Evolutionary conservation across 139 green algal genomes (phyloP), one percentile per base, ranked within the genome.

Genomic region (Marvania coccoides): DNA sequence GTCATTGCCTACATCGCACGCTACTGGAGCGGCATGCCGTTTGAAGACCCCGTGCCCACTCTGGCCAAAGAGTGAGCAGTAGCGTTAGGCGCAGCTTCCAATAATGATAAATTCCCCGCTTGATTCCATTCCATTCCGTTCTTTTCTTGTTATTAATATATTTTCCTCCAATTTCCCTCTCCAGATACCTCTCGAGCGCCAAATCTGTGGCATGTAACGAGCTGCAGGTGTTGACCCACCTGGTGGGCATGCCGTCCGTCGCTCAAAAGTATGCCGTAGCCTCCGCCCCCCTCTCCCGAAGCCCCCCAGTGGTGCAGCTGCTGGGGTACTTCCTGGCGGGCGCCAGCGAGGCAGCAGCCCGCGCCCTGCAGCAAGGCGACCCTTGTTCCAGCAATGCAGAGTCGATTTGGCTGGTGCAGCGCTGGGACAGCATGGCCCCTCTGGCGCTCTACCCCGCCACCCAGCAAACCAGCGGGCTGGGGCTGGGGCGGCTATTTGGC

Each of bases 331-430:
- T 92, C 53, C 10, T 64, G 14, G 74, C 68, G 1, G 78, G 73
- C 15, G 74, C 79, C 40, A 82, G 64, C 9, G 66, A 80, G 13
- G 24, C 38, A n/a, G 74, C 64, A 2, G 46, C 63, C 7, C 19
- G 55, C 1, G 61, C 28, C 70, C 47, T 13, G 53, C 64, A 75
- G 66, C 68, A 15, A 34, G 28, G 13, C 51, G 14, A 57, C 45
- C 26, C 15, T 19, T 29, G 13, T 12, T 36, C 58, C 6, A 23
- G 12, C 2, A 10, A 34, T 1, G 63, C 61, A 28, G 73, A 81
- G 38, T 75, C 76, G 31, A 19, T 91, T 5, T 92, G 85, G 85
- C 71, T 93, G 62, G 86, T 93, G 31, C 84, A 86, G 68, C 83
- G 81, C 47, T 87, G 71, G 71, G 81, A 91, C 63, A 65, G 63